These are phyloP conservation scores for Adenanthera pavonina DNA, from an alignment of 306 rosid species.

Conservation along the genomic window DNA sequence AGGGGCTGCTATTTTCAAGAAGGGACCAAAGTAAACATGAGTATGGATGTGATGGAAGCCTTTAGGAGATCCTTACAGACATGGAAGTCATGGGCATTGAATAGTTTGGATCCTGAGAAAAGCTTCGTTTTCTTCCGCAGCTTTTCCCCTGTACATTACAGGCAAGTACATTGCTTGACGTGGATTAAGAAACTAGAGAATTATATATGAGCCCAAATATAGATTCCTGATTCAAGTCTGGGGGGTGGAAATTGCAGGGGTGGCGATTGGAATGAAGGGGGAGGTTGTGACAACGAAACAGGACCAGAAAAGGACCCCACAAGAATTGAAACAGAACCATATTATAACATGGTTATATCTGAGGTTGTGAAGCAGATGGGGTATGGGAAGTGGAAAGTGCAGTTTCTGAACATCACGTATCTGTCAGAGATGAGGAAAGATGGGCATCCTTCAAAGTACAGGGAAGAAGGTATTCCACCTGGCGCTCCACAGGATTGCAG, in stretches of 20 bases:
- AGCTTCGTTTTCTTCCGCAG: conserved; percentile 77
- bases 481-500: conserved; percentile 93
- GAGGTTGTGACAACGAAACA: conserved; percentile 55
- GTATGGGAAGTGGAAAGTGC: conserved; percentile 56
- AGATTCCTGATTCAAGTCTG: not conserved
- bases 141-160: conserved; percentile 80
- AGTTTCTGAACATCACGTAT: conserved; percentile 83
- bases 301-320: conserved; percentile 64
- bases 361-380: conserved; percentile 69
- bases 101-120: conserved; percentile 53
- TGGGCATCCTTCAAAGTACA: conserved; percentile 90
- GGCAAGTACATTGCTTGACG: conserved; percentile 51
- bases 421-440: conserved; percentile 82
- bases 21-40: conserved; percentile 58
- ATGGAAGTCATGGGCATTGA: conserved; percentile 78
- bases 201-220: not conserved
- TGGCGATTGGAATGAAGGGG: conserved; percentile 84
- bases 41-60: conserved; percentile 74
- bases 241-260: conserved; percentile 60
- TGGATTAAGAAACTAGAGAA: not conserved
- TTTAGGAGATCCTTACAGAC: conserved; percentile 70
- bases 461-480: conserved; percentile 80
- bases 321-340: conserved; percentile 65
- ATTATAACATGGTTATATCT: conserved; percentile 60
- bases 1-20: conserved; percentile 86